These are phyloP conservation scores for Globisporangium recalcitrans DNA, from an alignment of 352 stramenopile genomes.

Conservation along the genomic window DNA sequence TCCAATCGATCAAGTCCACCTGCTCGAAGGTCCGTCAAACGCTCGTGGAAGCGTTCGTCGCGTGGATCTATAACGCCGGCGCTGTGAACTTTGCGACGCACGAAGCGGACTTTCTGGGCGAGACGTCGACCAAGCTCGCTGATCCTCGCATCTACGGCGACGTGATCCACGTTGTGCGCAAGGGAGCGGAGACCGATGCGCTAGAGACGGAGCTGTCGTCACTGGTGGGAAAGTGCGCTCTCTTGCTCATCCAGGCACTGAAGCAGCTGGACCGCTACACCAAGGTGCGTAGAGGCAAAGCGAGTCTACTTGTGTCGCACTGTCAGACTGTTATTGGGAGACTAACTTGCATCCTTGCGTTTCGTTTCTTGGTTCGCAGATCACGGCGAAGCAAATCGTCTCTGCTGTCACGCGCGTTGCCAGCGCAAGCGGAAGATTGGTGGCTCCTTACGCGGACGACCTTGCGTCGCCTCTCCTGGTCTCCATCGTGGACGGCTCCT, in stretches of 20 bases:
- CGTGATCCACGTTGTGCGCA: slow-evolving; percentile 32
- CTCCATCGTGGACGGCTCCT: slow-evolving; percentile 42
- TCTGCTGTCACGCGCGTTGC: slow-evolving; percentile 45
- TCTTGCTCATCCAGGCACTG: slow-evolving; percentile 40
- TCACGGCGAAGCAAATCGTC: slow-evolving; percentile 45
- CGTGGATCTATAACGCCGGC: slow-evolving; percentile 57
- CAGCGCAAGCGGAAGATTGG: slow-evolving; percentile 30
- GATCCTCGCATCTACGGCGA: slow-evolving; percentile 71
- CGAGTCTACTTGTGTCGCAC: too few species aligned
- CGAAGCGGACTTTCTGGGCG: slow-evolving; percentile 44
- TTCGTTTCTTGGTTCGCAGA: slow-evolving; percentile 13
- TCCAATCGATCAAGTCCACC: slow-evolving; percentile 36
- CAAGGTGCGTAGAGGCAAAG: slow-evolving; percentile 33
- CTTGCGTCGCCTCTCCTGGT: slow-evolving; percentile 36
- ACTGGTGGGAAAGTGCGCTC: slow-evolving; percentile 22
- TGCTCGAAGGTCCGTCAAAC: slow-evolving; percentile 56
- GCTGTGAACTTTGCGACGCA: slow-evolving; percentile 22
- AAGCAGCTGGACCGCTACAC: slow-evolving; percentile 68
- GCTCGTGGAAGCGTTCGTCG: slow-evolving; percentile 59
- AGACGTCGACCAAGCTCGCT: slow-evolving; percentile 57
- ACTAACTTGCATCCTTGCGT: neutral
- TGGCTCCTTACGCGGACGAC: slow-evolving; percentile 41
- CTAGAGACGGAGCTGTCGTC: slow-evolving; percentile 24
- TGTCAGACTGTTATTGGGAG: neutral
- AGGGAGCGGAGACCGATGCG: slow-evolving; percentile 6